Evolutionary conservation across 2,329 filamentous ascomycete species (phyloP).

Genomic region (Aspergillus hiratsukae): DNA sequence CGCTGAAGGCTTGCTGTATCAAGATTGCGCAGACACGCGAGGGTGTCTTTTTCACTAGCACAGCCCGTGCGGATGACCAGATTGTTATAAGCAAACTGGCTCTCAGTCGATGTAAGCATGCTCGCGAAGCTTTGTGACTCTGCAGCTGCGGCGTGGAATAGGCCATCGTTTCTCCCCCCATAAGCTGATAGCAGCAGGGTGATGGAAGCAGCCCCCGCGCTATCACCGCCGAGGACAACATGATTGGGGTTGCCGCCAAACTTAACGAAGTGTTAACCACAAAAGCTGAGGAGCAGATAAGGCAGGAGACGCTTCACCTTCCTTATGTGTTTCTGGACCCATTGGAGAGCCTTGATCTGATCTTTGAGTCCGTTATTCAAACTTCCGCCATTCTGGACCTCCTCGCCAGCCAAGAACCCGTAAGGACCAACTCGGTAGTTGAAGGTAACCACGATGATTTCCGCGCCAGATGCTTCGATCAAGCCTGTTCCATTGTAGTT

Average conservation of each 20-base stretch:
- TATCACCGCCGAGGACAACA: constrained; percentile 64
- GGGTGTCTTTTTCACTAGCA: constrained; percentile 33
- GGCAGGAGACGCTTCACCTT: constrained; percentile 28
- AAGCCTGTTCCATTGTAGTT: constrained; percentile 60
- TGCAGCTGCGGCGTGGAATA: constrained; percentile 52
- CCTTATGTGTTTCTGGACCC: constrained; percentile 63
- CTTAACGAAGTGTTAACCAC: constrained; percentile 23
- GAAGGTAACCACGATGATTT: constrained; percentile 66
- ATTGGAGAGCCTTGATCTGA: constrained; percentile 64
- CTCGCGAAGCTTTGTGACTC: constrained; percentile 52
- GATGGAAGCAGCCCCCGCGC: constrained; percentile 63
- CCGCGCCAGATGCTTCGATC: constrained; percentile 53
- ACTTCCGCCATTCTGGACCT: constrained; percentile 47
- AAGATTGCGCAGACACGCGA: constrained; percentile 48
- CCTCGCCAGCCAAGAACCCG: constrained; percentile 63
- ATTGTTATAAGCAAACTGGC: constrained; percentile 51
- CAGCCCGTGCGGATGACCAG: constrained; percentile 49
- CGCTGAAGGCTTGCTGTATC: constrained; percentile 42
- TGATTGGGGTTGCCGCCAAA: constrained; percentile 68
- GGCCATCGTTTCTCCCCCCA: constrained; percentile 42
- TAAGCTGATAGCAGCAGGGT: constrained; percentile 58
- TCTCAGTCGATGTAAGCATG: constrained; percentile 45
- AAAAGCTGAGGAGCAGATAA: not conserved
- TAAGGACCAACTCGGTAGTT: constrained; percentile 74
- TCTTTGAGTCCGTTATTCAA: constrained; percentile 68